A percentile compares a stretch with the other conserved stretches of the same genome.
Evolutionary conservation across 2,329 filamentous ascomycete species (phyloP).

Genomic region (Verticillium albo-atrum): DNA sequence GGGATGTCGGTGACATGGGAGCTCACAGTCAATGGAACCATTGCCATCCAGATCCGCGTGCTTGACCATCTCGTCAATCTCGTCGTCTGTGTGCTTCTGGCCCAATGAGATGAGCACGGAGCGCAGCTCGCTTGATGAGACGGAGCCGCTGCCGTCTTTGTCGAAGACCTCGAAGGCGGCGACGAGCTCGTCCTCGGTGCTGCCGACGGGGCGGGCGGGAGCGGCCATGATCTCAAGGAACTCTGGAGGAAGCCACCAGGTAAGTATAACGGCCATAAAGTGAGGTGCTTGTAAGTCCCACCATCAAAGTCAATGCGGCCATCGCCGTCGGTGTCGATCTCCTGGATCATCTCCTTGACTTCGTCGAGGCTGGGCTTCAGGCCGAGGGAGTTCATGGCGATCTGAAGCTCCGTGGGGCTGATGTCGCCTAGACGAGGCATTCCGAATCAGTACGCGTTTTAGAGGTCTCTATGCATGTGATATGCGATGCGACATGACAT

Average conservation of each 20-base stretch:
- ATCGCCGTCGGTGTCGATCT: conserved; percentile 13
- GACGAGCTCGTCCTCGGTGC: conserved; percentile 12
- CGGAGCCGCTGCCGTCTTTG: conserved; percentile 14
- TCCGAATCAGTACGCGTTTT: conserved; percentile 1
- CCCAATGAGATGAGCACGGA: conserved; percentile 13
- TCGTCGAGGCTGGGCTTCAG: conserved; percentile 13
- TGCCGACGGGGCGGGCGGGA: conserved; percentile 9
- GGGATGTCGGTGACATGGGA: not conserved
- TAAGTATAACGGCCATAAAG: not conserved
- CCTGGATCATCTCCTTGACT: conserved; percentile 13
- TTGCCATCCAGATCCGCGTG: conserved; percentile 14
- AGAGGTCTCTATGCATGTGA: not conserved
- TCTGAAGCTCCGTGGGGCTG: conserved; percentile 12
- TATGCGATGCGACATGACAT: not conserved
- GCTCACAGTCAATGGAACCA: conserved; percentile 14
- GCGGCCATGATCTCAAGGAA: conserved; percentile 14
- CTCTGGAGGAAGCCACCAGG: conserved; percentile 1
- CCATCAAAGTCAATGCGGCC: conserved; percentile 13
- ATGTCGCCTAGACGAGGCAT: conserved; percentile 6
- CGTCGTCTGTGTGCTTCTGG: conserved; percentile 14
- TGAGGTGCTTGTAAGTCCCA: not conserved
- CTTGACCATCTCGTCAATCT: conserved; percentile 15
- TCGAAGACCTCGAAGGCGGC: conserved; percentile 14
- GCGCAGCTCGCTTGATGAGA: conserved; percentile 13
- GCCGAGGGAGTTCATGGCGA: conserved; percentile 14